phyloP scores from a whole-genome alignment of 352 stramenopile species.

The Blastocystis sp. region DNA sequence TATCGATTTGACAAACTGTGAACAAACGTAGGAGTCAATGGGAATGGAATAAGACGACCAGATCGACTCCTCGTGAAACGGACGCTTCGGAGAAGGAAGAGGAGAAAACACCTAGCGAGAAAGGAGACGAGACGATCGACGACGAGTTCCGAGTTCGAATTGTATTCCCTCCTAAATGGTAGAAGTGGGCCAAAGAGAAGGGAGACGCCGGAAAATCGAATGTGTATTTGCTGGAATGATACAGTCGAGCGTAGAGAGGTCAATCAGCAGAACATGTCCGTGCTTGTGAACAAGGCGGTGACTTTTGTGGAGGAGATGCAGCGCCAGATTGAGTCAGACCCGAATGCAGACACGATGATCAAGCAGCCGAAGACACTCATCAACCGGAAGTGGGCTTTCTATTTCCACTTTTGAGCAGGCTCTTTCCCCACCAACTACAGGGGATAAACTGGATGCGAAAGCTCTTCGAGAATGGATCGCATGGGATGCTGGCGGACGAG shows the following conservation, averaged over 20 bases:
- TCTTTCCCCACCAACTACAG: slow-evolving; percentile 81
- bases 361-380: slow-evolving; percentile 15
- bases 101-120: too few relatives aligned
- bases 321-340: background rate
- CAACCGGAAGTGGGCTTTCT: slow-evolving; percentile 67
- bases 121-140: background rate
- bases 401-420: too few relatives aligned
- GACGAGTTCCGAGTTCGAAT: slow-evolving; percentile 43
- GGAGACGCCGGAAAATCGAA: background rate
- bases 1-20: too few relatives aligned
- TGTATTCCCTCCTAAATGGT: background rate
- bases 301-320: slow-evolving; percentile 55
- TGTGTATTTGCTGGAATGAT: background rate
- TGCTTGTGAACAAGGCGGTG: slow-evolving; percentile 50
- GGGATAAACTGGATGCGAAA: slow-evolving; percentile 94
- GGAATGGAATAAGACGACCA: background rate
- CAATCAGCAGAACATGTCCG: slow-evolving; percentile 39
- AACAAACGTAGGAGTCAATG: too few relatives aligned
- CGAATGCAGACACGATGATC: background rate
- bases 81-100: background rate
- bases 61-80: background rate
- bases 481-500: slow-evolving; percentile 82
- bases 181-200: slow-evolving; percentile 14
- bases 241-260: background rate
- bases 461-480: slow-evolving; percentile 89